Base-by-base conservation (phyloP, 441 rosid genomes). In the Jatropha podagrica region DNA sequence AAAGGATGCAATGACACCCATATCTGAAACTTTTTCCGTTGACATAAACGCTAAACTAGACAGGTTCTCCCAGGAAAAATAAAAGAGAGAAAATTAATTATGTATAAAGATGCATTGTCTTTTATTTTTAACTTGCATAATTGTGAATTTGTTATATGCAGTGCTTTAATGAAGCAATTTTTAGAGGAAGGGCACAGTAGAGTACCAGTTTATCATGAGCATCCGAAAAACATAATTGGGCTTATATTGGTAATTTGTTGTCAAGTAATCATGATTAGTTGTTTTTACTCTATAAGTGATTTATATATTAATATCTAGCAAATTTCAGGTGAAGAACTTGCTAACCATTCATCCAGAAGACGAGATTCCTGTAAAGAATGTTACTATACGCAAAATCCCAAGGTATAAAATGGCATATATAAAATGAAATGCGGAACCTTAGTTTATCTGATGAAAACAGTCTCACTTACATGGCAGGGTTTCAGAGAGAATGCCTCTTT, bases 1-100 rank as follows among this genome's bases (percentile, higher is more conserved):
- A 32, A 81, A 82, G 44, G 90, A 92, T 83, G 98, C 99, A 56
- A 93, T 90, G 99, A 91, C 97, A 49, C 97, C 91, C 48, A 84
- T 95, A 65, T 67, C 84, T 13, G 97, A 91, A 65, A 90, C 92
- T 13, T 95, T 95, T 84, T 88, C 89, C 2, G 76, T 95, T 80
- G 99, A 91, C 78, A 84, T 95, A 71, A 89, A 90, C 72, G 86
- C 90, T 67, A 89, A 81, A 78, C 89, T 95, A 14, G 90, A 89
- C 80, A 84, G 87, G n/a, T 12, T 55, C 20, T 48, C 7, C 15
- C 14, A 11, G 11, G 9, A 42, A 42, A 42, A 42, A 42, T 4
- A 42, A 42, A 8, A 42, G 46, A 42, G 27, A 2, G 26, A 54
- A 17, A 56, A 55, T 7, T 7, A 20, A 3, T 58, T n/a, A 23